Conservation (phyloP, 2,329 filamentous ascomycete genomes). For the Ceratocystis ficicola region DNA sequence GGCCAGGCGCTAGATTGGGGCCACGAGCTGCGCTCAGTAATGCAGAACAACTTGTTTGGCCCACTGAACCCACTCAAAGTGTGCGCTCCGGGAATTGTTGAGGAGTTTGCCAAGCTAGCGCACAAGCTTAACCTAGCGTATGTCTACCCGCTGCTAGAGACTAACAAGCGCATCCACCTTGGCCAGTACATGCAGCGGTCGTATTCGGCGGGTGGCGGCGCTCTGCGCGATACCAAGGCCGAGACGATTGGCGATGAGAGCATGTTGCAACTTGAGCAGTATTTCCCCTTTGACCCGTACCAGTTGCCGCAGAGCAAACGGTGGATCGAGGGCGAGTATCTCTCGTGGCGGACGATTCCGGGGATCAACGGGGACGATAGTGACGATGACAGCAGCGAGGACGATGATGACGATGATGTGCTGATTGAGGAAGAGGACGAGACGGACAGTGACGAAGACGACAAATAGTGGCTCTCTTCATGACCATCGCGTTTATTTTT, state of each 20-base stretch:
- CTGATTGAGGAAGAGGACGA: slow-evolving; percentile 39
- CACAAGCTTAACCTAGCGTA: slow-evolving; percentile 81
- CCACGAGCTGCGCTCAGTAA: slow-evolving; percentile 56
- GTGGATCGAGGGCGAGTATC: slow-evolving; percentile 78
- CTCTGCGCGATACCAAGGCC: slow-evolving; percentile 21
- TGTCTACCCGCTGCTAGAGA: slow-evolving; percentile 74
- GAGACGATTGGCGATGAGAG: slow-evolving; percentile 46
- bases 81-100: slow-evolving; percentile 78
- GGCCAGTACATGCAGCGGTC: slow-evolving; percentile 53
- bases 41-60: slow-evolving; percentile 70
- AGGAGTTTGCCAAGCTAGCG: slow-evolving; percentile 80
- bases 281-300: slow-evolving; percentile 97
- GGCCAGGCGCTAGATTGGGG: slow-evolving; percentile 70
- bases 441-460: slow-evolving; percentile 38
- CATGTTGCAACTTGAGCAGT: slow-evolving; percentile 77
- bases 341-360: slow-evolving; percentile 64
- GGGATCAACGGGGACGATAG: slow-evolving; percentile 51
- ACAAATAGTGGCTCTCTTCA: slow-evolving; percentile 29
- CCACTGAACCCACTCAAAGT: slow-evolving; percentile 91
- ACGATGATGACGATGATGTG: slow-evolving; percentile 33
- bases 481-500: neutral
- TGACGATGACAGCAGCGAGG: slow-evolving; percentile 41
- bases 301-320: slow-evolving; percentile 73
- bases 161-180: slow-evolving; percentile 79
- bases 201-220: slow-evolving; percentile 40